Evolutionary conservation across 148 eudicot species (phyloP).

Genomic region (Camellia japonica): DNA sequence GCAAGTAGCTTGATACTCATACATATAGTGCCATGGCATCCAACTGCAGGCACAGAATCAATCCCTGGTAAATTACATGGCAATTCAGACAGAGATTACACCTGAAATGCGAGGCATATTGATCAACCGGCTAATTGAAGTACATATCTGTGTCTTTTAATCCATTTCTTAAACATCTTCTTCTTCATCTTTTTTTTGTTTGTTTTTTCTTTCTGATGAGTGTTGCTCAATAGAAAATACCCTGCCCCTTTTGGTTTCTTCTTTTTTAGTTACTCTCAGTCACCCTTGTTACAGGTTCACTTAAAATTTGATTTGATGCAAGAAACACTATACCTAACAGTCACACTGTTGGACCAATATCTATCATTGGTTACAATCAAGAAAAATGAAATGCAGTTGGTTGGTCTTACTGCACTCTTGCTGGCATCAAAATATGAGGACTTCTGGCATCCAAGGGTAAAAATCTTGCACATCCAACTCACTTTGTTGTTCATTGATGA

Average conservation of each 20-base stretch:
- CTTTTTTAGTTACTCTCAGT: conserved; percentile 10
- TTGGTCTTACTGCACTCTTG: conserved; percentile 83
- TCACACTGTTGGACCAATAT: conserved; percentile 71
- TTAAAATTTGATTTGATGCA: conserved; percentile 79
- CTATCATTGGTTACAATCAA: conserved; percentile 55
- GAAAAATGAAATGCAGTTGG: conserved; percentile 75
- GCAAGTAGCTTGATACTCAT: neutral
- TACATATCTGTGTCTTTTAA: conserved; percentile 19
- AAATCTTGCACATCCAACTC: conserved; percentile 3
- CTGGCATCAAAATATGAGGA: conserved; percentile 96
- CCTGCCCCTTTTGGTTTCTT: neutral
- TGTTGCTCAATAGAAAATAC: neutral
- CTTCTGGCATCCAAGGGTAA: conserved; percentile 95
- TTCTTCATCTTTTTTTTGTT: neutral
- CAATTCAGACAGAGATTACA: conserved; percentile 61
- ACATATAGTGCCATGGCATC: neutral
- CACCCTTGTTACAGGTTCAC: conserved; percentile 60
- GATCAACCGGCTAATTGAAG: conserved; percentile 92
- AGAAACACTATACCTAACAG: conserved; percentile 84
- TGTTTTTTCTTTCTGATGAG: neutral
- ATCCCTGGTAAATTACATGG: conserved; percentile 55
- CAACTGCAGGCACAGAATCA: conserved; percentile 56
- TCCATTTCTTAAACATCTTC: neutral
- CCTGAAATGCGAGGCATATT: conserved; percentile 87
- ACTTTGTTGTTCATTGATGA: conserved; percentile 6